Conservation (phyloP, 2,329 filamentous ascomycete genomes). For the Aphanocladium album region DNA sequence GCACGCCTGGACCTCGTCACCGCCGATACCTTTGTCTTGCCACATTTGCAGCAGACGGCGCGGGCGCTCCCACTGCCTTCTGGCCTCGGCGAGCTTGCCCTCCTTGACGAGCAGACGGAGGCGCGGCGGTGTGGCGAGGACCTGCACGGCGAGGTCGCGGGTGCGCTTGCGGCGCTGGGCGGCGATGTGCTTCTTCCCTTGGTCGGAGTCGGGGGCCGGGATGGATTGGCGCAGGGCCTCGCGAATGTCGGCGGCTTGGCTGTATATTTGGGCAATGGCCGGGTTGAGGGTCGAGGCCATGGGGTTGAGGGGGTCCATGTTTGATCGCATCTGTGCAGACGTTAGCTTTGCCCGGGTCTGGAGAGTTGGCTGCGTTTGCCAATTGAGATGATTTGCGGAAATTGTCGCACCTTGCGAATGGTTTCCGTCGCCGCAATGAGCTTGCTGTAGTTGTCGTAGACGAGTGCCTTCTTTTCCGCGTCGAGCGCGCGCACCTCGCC, state of each 20-base stretch:
- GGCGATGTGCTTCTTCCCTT: conserved; percentile 30
- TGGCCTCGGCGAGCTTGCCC: conserved; percentile 58
- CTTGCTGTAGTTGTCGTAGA: conserved; percentile 98
- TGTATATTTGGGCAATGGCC: conserved; percentile 70
- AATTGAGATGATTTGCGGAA: neutral
- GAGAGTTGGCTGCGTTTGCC: neutral
- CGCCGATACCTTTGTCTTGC: conserved; percentile 51
- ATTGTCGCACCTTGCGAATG: conserved; percentile 63
- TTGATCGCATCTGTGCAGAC: conserved; percentile 60
- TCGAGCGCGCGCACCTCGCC: conserved; percentile 85
- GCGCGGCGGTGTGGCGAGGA: conserved; percentile 55
- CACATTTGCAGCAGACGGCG: conserved; percentile 47
- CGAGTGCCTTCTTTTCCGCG: conserved; percentile 91
- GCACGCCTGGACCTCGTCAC: conserved; percentile 47
- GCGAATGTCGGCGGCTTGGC: conserved; percentile 51
- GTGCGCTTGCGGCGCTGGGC: conserved; percentile 32
- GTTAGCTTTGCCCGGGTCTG: too few relatives aligned
- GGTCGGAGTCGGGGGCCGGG: conserved; percentile 40
- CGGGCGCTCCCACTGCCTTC: conserved; percentile 51
- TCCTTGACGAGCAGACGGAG: conserved; percentile 53
- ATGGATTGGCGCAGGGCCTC: conserved; percentile 45
- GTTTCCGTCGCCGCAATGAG: conserved; percentile 95
- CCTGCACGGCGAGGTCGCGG: conserved; percentile 57
- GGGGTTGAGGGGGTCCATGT: conserved; percentile 74
- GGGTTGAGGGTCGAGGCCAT: conserved; percentile 68